Evolutionary conservation across 73 alveolate genomes (phyloP).

Genomic region (Effrenium voratum): DNA sequence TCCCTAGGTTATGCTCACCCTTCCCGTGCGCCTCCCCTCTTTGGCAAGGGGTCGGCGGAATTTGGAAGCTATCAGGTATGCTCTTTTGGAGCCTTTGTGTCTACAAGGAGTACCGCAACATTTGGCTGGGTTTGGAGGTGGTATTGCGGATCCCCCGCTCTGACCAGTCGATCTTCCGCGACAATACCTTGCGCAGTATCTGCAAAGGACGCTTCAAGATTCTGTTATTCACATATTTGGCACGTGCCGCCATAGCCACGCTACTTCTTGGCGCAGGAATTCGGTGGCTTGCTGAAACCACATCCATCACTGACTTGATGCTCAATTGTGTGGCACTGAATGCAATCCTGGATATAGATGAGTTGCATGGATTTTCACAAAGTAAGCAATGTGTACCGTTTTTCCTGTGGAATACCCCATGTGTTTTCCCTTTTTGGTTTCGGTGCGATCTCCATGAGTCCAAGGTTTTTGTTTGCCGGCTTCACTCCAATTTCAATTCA

Average conservation of each 20-base stretch:
- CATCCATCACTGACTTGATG: slow-evolving; percentile 69
- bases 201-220: neutral
- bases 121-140: neutral
- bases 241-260: slow-evolving; percentile 72
- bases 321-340: slow-evolving; percentile 52
- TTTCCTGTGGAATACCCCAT: too few species aligned
- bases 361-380: too few species aligned
- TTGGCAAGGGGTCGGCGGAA: too few species aligned
- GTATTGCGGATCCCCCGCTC: neutral
- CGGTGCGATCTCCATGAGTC: too few species aligned
- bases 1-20: too few species aligned
- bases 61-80: too few species aligned
- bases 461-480: slow-evolving; percentile 34
- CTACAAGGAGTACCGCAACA: slow-evolving; percentile 46
- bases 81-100: slow-evolving; percentile 53
- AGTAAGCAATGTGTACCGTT: too few species aligned
- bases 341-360: slow-evolving; percentile 55
- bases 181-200: neutral
- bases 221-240: slow-evolving; percentile 25
- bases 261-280: slow-evolving; percentile 53
- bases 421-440: too few species aligned
- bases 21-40: too few species aligned
- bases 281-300: slow-evolving; percentile 69
- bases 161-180: neutral
- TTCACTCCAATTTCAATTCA: slow-evolving; percentile 58